Evolutionary conservation across 208 protist genomes (phyloP), one percentile per base, ranked within the genome.

Genomic region (Leishmania guyanensis): DNA sequence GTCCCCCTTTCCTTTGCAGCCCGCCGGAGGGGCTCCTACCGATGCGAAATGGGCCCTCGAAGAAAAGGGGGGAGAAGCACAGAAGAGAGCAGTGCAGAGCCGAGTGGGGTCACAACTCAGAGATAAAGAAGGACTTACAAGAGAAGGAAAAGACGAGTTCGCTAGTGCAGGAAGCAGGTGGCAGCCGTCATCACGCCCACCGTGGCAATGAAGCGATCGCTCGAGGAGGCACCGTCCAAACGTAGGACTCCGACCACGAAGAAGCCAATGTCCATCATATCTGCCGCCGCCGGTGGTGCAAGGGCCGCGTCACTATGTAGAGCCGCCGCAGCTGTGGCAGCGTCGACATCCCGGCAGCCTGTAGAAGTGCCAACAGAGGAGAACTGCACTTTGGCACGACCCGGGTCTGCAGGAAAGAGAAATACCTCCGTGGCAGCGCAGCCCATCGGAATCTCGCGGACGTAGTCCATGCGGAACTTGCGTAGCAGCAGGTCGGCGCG

Each of bases 401-500:
- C 65, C 6, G 54, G 33, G 56, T 83, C 22, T 60, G 66, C 22
- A 2, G 86, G 83, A 54, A 87, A 89, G 29, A 91, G 69, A 33
- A 72, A 71, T 16, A 94, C 84, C 62, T 88, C 81, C 29, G 86
- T 68, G 36, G 79, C 80, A 29, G 36, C 75, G 78, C 87, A 80
- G 39, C 51, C 51, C 83, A 88, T 88, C 50, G 90, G 89, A 26
- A 93, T 85, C 79, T 95, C 92, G 3, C 81, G 80, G 64, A 95
- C 84, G 78, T 95, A 95, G 72, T 95, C 92, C 71, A 94, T 94
- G 53, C 90, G 90, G 17, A 94, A 83, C 16, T 74, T 65, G 43
- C 88, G 87, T 56, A 95, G 56, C 16, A 93, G 85, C 14, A 94
- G 51, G 78, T 95, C 92, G 0, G 87, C 75, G 9, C 78, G 56